Conservation (phyloP, 495 filamentous ascomycete genomes). For the Penicillium tannophilum region DNA sequence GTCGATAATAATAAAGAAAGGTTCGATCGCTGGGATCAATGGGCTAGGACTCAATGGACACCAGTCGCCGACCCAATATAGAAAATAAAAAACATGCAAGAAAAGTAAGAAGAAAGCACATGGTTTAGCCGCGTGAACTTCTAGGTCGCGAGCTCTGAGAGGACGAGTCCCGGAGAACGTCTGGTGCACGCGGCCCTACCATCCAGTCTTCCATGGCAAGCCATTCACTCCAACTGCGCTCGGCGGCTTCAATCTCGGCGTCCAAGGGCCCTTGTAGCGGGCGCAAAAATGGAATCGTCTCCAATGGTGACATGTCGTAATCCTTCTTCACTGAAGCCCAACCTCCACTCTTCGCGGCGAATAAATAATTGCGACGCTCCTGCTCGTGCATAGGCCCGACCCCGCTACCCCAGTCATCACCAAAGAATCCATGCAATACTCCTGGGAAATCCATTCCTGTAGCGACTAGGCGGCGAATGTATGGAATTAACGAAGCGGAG, state of each 20-base stretch:
- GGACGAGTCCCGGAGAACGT: constrained; percentile 47
- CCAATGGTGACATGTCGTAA: constrained; percentile 81
- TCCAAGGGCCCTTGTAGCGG: constrained; percentile 74
- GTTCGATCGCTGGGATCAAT: constrained; percentile 24
- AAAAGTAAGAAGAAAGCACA: constrained; percentile 8
- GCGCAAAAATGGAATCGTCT: constrained; percentile 83
- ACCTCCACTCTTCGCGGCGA: constrained; percentile 86
- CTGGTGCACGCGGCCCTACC: constrained; percentile 66
- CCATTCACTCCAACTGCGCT: constrained; percentile 83
- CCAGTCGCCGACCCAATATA: constrained; percentile 20
- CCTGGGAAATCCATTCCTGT: constrained; percentile 87
- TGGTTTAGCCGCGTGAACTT: constrained; percentile 32
- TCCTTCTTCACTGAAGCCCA: constrained; percentile 86
- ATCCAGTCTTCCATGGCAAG: constrained; percentile 96
- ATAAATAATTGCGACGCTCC: constrained; percentile 92
- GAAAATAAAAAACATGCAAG: constrained; percentile 7
- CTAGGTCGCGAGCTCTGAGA: constrained; percentile 42
- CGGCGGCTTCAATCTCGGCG: constrained; percentile 80
- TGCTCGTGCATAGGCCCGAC: constrained; percentile 82
- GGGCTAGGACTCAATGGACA: constrained; percentile 18
- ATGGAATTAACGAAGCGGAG: constrained; percentile 80
- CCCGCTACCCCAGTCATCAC: constrained; percentile 82
- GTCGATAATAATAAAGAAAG: constrained; percentile 5
- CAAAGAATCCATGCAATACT: constrained; percentile 91
- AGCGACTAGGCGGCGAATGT: constrained; percentile 85